Conservation (phyloP, 768 basidiomycete species). For the Boletus vinaceobasis region DNA sequence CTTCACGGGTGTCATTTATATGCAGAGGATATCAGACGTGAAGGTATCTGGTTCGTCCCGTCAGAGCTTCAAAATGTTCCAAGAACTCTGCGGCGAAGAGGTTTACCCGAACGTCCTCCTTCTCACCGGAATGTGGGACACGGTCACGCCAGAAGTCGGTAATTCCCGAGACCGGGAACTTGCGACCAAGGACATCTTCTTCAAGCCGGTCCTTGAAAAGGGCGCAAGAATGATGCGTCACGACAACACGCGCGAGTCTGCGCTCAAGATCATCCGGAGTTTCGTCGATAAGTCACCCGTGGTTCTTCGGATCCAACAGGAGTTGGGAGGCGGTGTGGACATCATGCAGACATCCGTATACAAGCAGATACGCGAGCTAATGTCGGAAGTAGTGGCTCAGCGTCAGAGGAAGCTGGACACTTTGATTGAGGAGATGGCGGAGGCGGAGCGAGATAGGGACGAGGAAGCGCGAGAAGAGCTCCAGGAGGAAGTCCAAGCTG, state of each 20-base stretch:
- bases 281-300: slow-evolving; percentile 38
- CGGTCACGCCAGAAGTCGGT: slow-evolving; percentile 33
- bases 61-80: slow-evolving; percentile 48
- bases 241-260: slow-evolving; percentile 41
- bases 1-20: slow-evolving; percentile 48
- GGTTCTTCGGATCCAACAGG: slow-evolving; percentile 50
- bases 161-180: slow-evolving; percentile 43
- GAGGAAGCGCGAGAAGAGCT: slow-evolving; percentile 45
- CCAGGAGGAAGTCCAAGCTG: slow-evolving; percentile 33
- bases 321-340: slow-evolving; percentile 44
- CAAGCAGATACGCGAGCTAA: slow-evolving; percentile 47
- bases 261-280: slow-evolving; percentile 39
- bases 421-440: slow-evolving; percentile 44
- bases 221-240: slow-evolving; percentile 45
- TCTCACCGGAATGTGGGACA: slow-evolving; percentile 52
- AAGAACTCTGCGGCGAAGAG: slow-evolving; percentile 48
- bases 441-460: slow-evolving; percentile 40
- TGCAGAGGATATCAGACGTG: slow-evolving; percentile 50
- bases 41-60: slow-evolving; percentile 45
- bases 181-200: slow-evolving; percentile 40
- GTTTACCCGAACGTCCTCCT: slow-evolving; percentile 46
- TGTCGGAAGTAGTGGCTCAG: slow-evolving; percentile 41
- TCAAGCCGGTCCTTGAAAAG: slow-evolving; percentile 46
- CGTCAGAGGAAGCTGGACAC: slow-evolving; percentile 43
- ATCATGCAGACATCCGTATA: slow-evolving; percentile 53